Base-by-base conservation (phyloP, 768 basidiomycete genomes). In the Rhizopogon vinicolor region DNA sequence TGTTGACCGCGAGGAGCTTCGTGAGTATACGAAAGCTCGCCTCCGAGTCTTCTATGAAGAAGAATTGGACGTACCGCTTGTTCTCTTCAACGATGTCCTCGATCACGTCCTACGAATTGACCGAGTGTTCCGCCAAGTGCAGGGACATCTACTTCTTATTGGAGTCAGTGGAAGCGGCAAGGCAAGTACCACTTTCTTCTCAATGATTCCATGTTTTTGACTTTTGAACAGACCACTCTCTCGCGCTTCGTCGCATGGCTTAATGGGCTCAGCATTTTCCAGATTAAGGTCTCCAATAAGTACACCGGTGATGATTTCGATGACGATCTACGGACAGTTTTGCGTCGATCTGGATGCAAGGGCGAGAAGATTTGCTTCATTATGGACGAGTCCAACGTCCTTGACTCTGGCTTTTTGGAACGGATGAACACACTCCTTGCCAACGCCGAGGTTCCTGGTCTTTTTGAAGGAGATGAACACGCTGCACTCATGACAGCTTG, bases 401-500 rank as follows among this genome's bases (percentile, higher is more conserved):
- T 98, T 33, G 97, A 99, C 68, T 96, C 97, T 12, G 97, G 97
- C 44, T 99, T 99, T 81, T 75, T 99, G 60, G 97, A 99, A 69
- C 86, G 97, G n/a, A 98, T 99, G 96, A 99, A 99, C 70, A 99
- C 97, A 0, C 83, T 99, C 13, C 82, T 99, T 14, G 97, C 97
- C 41, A 99, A 99, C 64, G 97, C 97, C n/a, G 97, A 99, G 70
- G 95, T 99, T n/a, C 97, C 97, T 0, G 97, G 97, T 71, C 80
- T 99, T n/a, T 99, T 99, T 68, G 97, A 99, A 72, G 97, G 97
- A n/a, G 97, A 99, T 64, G 97, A 99, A 68, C 89, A 98, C 68
- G 87, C 96, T 18, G 92, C 95, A 50, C 77, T 99, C 55, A 98
- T 98, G 95, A 98, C 97, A 5, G 94, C 97, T 1, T 98, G 97